Conservation (phyloP, 768 basidiomycete species). For the Auricularia sp. region DNA sequence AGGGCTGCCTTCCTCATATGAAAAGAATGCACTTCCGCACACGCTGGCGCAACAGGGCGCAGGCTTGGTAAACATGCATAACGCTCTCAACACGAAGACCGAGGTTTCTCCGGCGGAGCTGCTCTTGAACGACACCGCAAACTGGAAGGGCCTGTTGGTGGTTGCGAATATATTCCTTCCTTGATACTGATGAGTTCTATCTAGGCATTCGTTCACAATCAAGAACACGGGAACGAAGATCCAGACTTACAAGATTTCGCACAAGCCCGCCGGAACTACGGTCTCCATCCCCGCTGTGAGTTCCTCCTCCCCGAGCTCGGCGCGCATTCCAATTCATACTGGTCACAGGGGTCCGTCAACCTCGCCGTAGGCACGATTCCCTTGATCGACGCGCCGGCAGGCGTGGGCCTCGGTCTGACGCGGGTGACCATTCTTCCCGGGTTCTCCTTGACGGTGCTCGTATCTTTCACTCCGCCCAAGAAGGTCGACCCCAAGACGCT, state of each 20-base stretch:
- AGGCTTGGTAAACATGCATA: conserved; percentile 47
- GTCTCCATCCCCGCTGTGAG: background rate
- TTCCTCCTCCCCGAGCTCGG: background rate
- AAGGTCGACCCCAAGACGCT: conserved; percentile 33
- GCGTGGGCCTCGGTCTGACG: conserved; percentile 35
- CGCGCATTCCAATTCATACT: background rate
- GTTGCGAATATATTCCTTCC: too few relatives aligned
- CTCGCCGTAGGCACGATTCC: conserved; percentile 32
- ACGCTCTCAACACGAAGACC: conserved; percentile 44
- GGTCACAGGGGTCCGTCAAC: background rate
- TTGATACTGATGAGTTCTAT: background rate
- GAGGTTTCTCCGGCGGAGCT: conserved; percentile 47
- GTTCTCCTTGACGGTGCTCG: conserved; percentile 29
- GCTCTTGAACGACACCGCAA: conserved; percentile 54
- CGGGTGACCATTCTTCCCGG: conserved; percentile 36
- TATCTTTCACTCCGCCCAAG: conserved; percentile 37
- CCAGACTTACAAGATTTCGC: conserved; percentile 31
- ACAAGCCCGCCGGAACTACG: conserved; percentile 26
- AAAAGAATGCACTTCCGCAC: conserved; percentile 40
- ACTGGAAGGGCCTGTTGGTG: conserved; percentile 26
- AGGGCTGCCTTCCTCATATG: conserved; percentile 32
- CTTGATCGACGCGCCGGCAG: conserved; percentile 32
- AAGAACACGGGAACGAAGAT: conserved; percentile 37
- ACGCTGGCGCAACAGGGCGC: conserved; percentile 46
- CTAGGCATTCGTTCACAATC: conserved; percentile 15